phyloP scores from a whole-genome alignment of 164 flowering plant species.

The Tetrastigma voinierianum region DNA sequence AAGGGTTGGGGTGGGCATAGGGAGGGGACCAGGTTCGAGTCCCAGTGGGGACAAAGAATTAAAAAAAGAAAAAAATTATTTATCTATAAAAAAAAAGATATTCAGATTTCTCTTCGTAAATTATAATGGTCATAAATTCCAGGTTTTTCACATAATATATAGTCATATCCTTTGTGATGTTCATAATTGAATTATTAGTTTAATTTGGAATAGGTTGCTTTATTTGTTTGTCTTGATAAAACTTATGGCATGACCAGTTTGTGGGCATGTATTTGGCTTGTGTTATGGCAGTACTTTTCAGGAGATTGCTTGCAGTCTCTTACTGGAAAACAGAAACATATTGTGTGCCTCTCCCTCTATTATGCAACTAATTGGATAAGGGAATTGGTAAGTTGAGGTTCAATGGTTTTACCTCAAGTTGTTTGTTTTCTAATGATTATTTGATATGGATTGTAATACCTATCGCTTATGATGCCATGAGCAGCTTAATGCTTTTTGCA shows the following conservation, averaged over 20 bases:
- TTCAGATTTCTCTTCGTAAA: too few species aligned
- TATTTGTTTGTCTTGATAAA: neutral
- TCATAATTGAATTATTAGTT: neutral
- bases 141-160: neutral
- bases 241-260: neutral
- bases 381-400: constrained; percentile 55
- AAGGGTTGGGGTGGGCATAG: too few species aligned
- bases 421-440: neutral
- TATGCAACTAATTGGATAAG: constrained; percentile 83
- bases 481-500: constrained; percentile 80
- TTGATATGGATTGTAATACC: neutral
- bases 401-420: neutral
- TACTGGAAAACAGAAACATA: constrained; percentile 62
- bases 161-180: neutral
- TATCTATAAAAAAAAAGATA: too few species aligned
- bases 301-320: constrained; percentile 49
- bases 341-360: constrained; percentile 59
- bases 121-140: too few species aligned
- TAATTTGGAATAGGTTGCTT: constrained; percentile 1
- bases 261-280: constrained; percentile 19
- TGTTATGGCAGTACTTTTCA: constrained; percentile 48
- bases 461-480: constrained; percentile 9
- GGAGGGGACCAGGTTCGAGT: too few species aligned
- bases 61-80: too few species aligned
- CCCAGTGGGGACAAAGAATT: too few species aligned